phyloP scores from a whole-genome alignment of 371 early-diverging fungal species.

The Chytridiales sp. region DNA sequence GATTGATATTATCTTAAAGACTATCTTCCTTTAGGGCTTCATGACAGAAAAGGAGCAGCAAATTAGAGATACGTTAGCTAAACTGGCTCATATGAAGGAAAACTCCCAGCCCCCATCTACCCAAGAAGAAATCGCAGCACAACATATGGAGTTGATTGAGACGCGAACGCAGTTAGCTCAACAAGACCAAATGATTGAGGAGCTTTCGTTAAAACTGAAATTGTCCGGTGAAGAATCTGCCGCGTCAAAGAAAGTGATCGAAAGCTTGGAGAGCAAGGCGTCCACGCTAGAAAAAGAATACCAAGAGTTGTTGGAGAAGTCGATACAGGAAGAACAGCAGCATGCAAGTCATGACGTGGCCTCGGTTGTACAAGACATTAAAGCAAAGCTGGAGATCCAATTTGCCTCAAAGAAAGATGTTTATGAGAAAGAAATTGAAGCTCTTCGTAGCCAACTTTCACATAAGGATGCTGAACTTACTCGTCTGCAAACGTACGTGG shows the following conservation, averaged over 20 bases:
- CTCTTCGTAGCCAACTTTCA: too few relatives aligned
- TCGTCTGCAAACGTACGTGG: conserved; percentile 55
- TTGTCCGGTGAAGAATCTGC: conserved; percentile 56
- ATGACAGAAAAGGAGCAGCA: conserved; percentile 76
- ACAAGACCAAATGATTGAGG: conserved; percentile 65
- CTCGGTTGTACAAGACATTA: conserved; percentile 74
- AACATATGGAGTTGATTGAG: conserved; percentile 78
- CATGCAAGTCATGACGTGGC: conserved; percentile 55
- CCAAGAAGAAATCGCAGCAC: conserved; percentile 68
- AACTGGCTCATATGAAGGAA: conserved; percentile 62
- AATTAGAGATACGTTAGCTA: conserved; percentile 65
- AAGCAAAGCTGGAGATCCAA: conserved; percentile 82
- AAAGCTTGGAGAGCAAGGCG: conserved; percentile 74
- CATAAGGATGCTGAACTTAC: conserved; percentile 75
- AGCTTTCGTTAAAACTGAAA: conserved; percentile 44
- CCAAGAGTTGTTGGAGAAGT: conserved; percentile 90
- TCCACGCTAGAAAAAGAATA: conserved; percentile 80
- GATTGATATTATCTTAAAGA: not conserved
- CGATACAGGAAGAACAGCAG: conserved; percentile 88
- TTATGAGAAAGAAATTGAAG: conserved; percentile 79
- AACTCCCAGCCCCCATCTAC: conserved; percentile 39
- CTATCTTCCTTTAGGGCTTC: conserved; percentile 45
- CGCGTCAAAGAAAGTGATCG: conserved; percentile 58
- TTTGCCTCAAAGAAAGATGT: conserved; percentile 72
- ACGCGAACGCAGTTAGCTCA: conserved; percentile 66